phyloP scores from a whole-genome alignment of 164 flowering plant genomes.

The Vitis rotundifolia region DNA sequence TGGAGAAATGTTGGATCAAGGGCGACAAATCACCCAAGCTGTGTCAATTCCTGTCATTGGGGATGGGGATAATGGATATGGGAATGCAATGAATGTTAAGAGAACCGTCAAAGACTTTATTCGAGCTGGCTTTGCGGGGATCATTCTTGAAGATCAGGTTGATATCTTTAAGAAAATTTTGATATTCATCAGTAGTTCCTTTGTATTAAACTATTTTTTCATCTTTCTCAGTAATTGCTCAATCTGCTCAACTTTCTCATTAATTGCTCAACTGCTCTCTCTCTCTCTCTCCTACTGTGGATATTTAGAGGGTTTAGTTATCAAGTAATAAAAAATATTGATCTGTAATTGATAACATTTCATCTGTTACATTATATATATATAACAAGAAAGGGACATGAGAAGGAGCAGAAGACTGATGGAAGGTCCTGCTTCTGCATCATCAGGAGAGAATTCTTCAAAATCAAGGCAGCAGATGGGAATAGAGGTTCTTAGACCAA shows the following conservation, averaged over 20 bases:
- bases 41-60: slow-evolving; percentile 95
- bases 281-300: not conserved
- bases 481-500: no score
- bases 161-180: not conserved
- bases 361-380: no score
- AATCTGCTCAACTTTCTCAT: not conserved
- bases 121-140: slow-evolving; percentile 90
- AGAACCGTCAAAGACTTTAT: slow-evolving; percentile 91
- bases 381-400: no score
- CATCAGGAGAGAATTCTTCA: no score
- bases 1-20: slow-evolving; percentile 97
- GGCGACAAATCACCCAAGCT: slow-evolving; percentile 75
- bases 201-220: not conserved
- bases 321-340: no score
- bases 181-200: not conserved
- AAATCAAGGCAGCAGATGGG: no score
- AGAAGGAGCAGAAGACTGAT: no score
- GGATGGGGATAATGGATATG: slow-evolving; percentile 97
- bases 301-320: not conserved
- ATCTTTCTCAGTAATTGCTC: not conserved
- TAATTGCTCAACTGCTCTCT: not conserved
- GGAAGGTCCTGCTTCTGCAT: no score
- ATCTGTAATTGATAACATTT: no score
- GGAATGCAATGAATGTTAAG: slow-evolving; percentile 97
- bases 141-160: slow-evolving; percentile 95